A percentile compares a stretch with the other conserved stretches of the same genome.
phyloP scores from a whole-genome alignment of 2,329 filamentous ascomycete species.

The Pestalotiopsis fici region DNA sequence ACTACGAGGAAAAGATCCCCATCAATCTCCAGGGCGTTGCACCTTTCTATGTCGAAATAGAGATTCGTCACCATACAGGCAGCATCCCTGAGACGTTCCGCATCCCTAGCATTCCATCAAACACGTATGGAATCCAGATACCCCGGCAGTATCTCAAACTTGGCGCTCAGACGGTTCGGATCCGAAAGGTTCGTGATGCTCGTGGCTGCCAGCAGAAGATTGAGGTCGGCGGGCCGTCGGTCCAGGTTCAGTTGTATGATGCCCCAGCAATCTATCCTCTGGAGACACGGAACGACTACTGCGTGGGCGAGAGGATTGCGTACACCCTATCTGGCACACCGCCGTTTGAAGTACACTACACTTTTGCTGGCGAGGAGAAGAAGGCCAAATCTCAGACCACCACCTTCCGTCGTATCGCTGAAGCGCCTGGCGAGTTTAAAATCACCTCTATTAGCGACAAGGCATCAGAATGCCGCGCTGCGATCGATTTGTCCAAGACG shows the following conservation, averaged over 20 bases:
- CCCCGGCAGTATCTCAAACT: conserved; percentile 83
- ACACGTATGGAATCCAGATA: conserved; percentile 77
- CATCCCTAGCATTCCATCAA: conserved; percentile 76
- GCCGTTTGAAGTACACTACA: conserved; percentile 92
- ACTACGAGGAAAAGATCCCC: conserved; percentile 83
- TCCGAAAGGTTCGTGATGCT: conserved; percentile 86
- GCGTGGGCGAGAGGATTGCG: conserved; percentile 90
- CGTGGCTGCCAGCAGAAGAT: conserved; percentile 83
- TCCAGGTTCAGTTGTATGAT: conserved; percentile 91
- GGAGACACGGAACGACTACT: conserved; percentile 84
- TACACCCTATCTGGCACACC: conserved; percentile 89
- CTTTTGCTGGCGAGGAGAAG: conserved; percentile 76
- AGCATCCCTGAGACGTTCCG: conserved; percentile 78
- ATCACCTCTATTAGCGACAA: conserved; percentile 87
- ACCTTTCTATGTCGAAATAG: conserved; percentile 88
- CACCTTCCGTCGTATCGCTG: conserved; percentile 89
- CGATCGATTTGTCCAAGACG: conserved; percentile 74
- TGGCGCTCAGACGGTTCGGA: conserved; percentile 85
- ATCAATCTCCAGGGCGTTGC: conserved; percentile 80
- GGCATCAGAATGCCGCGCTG: conserved; percentile 83
- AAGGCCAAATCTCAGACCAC: conserved; percentile 80
- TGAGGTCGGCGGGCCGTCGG: conserved; percentile 69
- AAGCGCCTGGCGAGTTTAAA: conserved; percentile 84
- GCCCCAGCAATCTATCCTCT: conserved; percentile 88
- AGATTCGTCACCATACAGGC: conserved; percentile 87